A percentile compares a stretch with the other conserved stretches of the same genome.
Conservation (phyloP, 345 rosid genomes). For the Brassica incana region DNA sequence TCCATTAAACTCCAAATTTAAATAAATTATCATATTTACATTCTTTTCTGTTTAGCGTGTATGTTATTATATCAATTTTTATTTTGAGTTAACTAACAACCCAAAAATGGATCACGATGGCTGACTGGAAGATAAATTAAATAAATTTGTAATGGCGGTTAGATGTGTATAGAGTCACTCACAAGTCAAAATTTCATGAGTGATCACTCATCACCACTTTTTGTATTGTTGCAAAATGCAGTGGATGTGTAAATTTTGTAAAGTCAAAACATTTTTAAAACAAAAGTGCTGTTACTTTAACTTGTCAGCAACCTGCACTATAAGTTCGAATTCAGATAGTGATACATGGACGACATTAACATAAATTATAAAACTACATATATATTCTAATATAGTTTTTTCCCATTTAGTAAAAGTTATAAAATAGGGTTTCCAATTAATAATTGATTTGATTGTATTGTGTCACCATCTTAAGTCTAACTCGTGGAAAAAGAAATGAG, state of each 20-base stretch:
- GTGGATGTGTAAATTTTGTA: background rate
- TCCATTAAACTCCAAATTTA: conserved; percentile 12
- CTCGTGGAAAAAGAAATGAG: background rate
- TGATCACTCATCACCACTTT: conserved; percentile 3
- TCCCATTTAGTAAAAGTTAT: background rate
- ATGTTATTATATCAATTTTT: background rate
- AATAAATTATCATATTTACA: background rate
- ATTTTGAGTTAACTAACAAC: conserved; percentile 14
- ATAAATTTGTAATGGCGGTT: conserved; percentile 32
- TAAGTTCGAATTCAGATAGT: background rate
- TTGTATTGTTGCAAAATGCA: background rate
- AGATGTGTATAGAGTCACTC: conserved; percentile 34
- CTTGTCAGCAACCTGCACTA: background rate
- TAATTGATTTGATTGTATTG: background rate
- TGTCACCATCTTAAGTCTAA: background rate
- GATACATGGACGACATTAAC: background rate
- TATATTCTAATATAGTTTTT: too few species aligned
- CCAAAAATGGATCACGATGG: conserved; percentile 22
- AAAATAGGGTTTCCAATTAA: background rate
- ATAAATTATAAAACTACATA: background rate
- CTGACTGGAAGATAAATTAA: conserved; percentile 22
- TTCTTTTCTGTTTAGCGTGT: background rate
- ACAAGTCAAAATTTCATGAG: conserved; percentile 5
- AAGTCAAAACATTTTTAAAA: conserved; percentile 5
- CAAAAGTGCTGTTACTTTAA: background rate